Evolutionary conservation across 2,329 filamentous ascomycete genomes (phyloP).

Genomic region (Xylariaceae sp.): DNA sequence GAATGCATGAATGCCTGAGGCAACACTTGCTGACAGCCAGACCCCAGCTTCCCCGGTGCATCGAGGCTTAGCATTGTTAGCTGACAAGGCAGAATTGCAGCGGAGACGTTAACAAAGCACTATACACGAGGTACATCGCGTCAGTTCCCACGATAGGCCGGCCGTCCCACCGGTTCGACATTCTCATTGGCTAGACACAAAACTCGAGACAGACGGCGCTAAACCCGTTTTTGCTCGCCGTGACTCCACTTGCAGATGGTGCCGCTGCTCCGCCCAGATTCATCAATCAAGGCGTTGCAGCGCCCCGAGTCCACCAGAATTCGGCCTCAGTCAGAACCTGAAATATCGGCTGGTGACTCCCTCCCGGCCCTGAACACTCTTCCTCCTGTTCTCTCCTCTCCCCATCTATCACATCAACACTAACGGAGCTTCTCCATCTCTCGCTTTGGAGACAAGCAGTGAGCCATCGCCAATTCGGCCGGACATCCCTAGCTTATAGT

Average conservation of each 20-base stretch:
- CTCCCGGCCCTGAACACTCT: slow-evolving; percentile 33
- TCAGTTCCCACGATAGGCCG: slow-evolving; percentile 5
- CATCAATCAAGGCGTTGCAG: slow-evolving; percentile 37
- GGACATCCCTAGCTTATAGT: slow-evolving; percentile 11
- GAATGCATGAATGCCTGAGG: slow-evolving; percentile 33
- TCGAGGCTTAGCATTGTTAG: slow-evolving; percentile 26
- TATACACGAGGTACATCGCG: slow-evolving; percentile 11
- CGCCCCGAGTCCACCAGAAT: slow-evolving; percentile 26
- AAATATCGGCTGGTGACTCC: slow-evolving; percentile 45
- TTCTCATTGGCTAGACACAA: slow-evolving; percentile 26
- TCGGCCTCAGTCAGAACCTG: slow-evolving; percentile 33
- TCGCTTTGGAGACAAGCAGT: slow-evolving; percentile 16
- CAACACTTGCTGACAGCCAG: slow-evolving; percentile 10
- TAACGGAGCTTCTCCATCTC: slow-evolving; percentile 18
- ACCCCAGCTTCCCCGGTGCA: neutral
- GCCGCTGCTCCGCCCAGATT: slow-evolving; percentile 27
- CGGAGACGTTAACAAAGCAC: slow-evolving; percentile 16
- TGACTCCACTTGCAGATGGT: slow-evolving; percentile 27
- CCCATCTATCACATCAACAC: slow-evolving; percentile 16
- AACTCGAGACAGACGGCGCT: slow-evolving; percentile 5
- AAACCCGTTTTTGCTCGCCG: slow-evolving; percentile 28
- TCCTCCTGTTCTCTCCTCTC: slow-evolving; percentile 30
- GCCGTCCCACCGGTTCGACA: neutral
- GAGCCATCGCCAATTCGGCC: slow-evolving; percentile 5
- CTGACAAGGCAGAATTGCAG: neutral